phyloP scores from a whole-genome alignment of 2,329 filamentous ascomycete genomes.

The Clarireedia monteithiana region DNA sequence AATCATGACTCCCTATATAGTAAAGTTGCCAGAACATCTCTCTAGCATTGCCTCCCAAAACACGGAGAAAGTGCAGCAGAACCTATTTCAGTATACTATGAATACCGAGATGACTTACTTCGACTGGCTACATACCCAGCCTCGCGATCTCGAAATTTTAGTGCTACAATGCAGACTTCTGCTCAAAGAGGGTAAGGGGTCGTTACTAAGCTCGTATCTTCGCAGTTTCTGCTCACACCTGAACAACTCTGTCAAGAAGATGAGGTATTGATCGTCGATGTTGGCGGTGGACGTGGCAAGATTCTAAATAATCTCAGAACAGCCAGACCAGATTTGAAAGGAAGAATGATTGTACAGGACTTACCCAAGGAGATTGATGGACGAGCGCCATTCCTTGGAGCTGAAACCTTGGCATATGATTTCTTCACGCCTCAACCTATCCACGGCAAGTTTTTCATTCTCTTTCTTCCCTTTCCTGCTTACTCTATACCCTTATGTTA shows the following conservation, averaged over 20 bases:
- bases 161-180: background rate
- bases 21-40: background rate
- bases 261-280: constrained; percentile 5
- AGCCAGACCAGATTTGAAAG: constrained; percentile 3
- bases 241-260: background rate
- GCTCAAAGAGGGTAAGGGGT: background rate
- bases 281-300: constrained; percentile 9
- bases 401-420: constrained; percentile 22
- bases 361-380: constrained; percentile 12
- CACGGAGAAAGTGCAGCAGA: background rate
- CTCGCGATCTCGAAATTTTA: background rate
- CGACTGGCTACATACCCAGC: background rate
- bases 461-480: background rate
- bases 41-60: background rate
- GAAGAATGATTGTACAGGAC: constrained; percentile 19
- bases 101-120: background rate
- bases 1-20: background rate
- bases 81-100: background rate
- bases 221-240: background rate
- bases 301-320: constrained; percentile 8
- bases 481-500: background rate
- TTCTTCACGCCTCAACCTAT: constrained; percentile 31
- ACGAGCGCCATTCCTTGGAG: background rate
- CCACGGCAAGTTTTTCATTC: constrained; percentile 3
- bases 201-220: background rate